These are phyloP conservation scores for Begonia masoniana DNA, from an alignment of 306 rosid species.

Conservation along the genomic window DNA sequence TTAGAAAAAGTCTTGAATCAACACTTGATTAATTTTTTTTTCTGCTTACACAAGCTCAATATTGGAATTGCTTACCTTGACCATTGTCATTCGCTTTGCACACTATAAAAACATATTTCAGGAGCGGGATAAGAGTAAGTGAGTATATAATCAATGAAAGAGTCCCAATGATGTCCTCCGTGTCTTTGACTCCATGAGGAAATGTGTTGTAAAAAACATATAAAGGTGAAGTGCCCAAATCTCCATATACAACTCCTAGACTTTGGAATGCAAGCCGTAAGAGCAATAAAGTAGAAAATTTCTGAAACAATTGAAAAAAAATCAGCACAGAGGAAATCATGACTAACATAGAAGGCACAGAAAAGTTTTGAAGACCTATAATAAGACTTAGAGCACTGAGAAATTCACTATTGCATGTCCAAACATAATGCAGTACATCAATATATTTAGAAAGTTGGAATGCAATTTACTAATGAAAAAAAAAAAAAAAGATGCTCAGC, in stretches of 20 bases:
- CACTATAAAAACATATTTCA: conserved; percentile 79
- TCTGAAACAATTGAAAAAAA: conserved; percentile 37
- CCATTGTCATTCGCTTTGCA: conserved; percentile 94
- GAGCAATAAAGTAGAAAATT: conserved; percentile 67
- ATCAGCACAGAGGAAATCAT: conserved; percentile 17
- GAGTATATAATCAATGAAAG: conserved; percentile 95
- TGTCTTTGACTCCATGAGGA: conserved; percentile 54
- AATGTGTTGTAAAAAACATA: conserved; percentile 92
- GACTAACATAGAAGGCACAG: not conserved
- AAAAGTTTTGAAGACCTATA: too few species aligned
- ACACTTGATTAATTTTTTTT: too few species aligned
- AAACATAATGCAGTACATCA: too few species aligned
- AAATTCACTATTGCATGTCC: too few species aligned
- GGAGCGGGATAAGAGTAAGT: conserved; percentile 87
- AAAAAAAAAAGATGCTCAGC: too few species aligned
- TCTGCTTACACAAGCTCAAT: not conserved
- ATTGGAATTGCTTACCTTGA: conserved; percentile 53
- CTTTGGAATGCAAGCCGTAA: conserved; percentile 91
- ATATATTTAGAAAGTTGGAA: too few species aligned
- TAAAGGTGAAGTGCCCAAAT: conserved; percentile 95
- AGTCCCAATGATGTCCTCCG: conserved; percentile 85
- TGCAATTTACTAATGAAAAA: too few species aligned
- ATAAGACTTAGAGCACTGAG: too few species aligned
- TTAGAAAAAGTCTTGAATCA: too few species aligned
- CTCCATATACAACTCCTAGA: conserved; percentile 97